Evolutionary conservation across 108 stramenopile genomes (phyloP), one percentile per base, ranked within the genome.

Genomic region (Cyclotella choctawhatcheeana): DNA sequence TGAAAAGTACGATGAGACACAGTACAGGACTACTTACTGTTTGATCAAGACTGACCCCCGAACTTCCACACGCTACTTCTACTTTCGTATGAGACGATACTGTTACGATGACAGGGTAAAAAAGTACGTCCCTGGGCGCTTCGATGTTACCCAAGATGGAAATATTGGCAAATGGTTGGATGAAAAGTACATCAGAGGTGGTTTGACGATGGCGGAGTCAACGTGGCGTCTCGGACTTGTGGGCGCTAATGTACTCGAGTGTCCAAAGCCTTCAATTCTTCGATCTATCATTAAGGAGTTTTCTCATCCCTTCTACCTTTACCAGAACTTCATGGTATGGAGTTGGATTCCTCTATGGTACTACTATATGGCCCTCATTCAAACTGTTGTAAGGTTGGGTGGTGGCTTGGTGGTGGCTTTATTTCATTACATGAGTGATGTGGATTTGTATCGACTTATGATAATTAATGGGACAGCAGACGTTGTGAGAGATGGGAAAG

Each of bases 281-380:
- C 18, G 58, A 40, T 75, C 67, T 2, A 73, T 90, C 21, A 54
- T 47, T 1, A 34, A 62, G 12, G 89, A 90, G 67, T 82, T 87
- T 47, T 44, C 43, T 44, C 81, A 86, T 62, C 63, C 76, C 0
- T 90, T 90, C 51, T 90, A 90, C 60, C 58, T 82, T 10, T 90
- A 90, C 58, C 89, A 90, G 58, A 66, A 60, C 34, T 90, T 83
- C 58, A 82, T 90, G 74, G 71, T 88, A 22, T 90, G 89, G 89
- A 48, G 8, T 16, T 56, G 29, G 29, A 2, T 31, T 10, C 29
- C 27, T 31, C 55, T 47, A 17, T 22, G 34, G 65, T 90, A 90
- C 56, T 87, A 77, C 40, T 85, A 89, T 60, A 85, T 89, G 88
- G 82, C 82, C 0, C 76, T 85, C 33, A 56, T 83, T 7, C 50